Base-by-base conservation (phyloP, 192 early-diverging fungal species). In the Coemansia sp. region DNA sequence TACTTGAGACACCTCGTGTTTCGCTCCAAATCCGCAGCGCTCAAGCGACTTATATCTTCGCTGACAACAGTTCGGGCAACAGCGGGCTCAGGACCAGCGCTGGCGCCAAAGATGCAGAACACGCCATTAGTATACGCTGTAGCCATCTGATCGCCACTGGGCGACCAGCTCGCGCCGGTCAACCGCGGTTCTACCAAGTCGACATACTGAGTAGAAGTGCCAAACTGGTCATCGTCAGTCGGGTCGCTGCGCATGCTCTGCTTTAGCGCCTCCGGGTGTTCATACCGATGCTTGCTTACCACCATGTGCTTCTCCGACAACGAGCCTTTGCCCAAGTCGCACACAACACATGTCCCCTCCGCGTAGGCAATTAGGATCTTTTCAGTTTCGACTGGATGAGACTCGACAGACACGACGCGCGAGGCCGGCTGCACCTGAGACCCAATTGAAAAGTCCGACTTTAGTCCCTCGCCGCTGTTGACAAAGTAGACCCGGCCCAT, bases 401-500 rank as follows among this genome's bases (percentile, higher is more conserved):
- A 19, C 45, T 63, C 66, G 21, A 70, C 81, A 8, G 64, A 55
- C n/a, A 51, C 81, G 0, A 77, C 80, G 12, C 68, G 62, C 29
- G 63, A 63, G 5, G 21, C 14, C 4, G 67, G 69, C 45, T 63
- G 50, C 15, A 53, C 27, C 29, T 38, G 64, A 27, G 73, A 75
- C 4, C 70, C 76, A 5, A 83, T 63, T 9, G 81, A 83, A 66
- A 74, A 83, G 42, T 75, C 76, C 1, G 81, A 72, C 27, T 83
- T 83, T 64, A 53, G 67, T 4, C 73, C 81, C 14, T 59, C 64
- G 11, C 69, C 63, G 3, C 31, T 64, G 46, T 83, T 73, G 21
- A 83, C 76, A 78, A 83, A 83, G 48, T 83, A 83, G 55, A 78
- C 63, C 11, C 81, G 75, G 14, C 81, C 81, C n/a, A 41, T 46